A percentile compares a stretch with the other conserved stretches of the same genome.
phyloP scores from a whole-genome alignment of 192 early-diverging fungal species.

The Ambispora gerdemannii region DNA sequence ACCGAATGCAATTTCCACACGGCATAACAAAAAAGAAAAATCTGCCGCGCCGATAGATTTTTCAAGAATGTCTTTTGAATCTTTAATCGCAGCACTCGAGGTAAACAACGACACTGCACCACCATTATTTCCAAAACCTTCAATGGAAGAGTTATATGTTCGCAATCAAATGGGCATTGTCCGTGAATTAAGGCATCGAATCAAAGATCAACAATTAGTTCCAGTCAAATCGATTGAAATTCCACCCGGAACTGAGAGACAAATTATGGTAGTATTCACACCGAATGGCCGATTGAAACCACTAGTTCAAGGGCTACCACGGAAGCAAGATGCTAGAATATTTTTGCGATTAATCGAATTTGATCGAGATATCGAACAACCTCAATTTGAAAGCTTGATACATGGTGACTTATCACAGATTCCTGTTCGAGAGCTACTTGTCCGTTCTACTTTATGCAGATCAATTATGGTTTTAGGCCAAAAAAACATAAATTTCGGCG shows the following conservation, averaged over 20 bases:
- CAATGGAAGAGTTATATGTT: slow-evolving; percentile 73
- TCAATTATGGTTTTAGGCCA: slow-evolving; percentile 93
- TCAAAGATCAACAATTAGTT: slow-evolving; percentile 66
- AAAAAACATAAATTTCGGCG: slow-evolving; percentile 96
- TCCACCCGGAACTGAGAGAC: slow-evolving; percentile 57
- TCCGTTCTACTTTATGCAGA: slow-evolving; percentile 78
- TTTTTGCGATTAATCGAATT: slow-evolving; percentile 85
- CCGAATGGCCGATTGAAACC: slow-evolving; percentile 54
- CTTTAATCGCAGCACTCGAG: slow-evolving; percentile 62
- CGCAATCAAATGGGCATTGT: slow-evolving; percentile 63
- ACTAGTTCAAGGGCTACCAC: slow-evolving; percentile 66
- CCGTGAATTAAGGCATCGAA: slow-evolving; percentile 68
- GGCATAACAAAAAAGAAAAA: neutral
- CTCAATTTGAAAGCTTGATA: slow-evolving; percentile 74
- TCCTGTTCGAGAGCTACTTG: slow-evolving; percentile 87
- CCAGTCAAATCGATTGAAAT: slow-evolving; percentile 61
- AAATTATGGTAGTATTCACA: slow-evolving; percentile 75
- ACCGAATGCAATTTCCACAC: neutral
- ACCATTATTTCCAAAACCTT: slow-evolving; percentile 64
- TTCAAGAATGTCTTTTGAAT: slow-evolving; percentile 48
- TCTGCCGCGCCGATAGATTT: neutral
- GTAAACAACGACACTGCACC: slow-evolving; percentile 54
- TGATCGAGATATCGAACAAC: slow-evolving; percentile 75
- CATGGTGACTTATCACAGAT: slow-evolving; percentile 55
- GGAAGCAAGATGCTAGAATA: slow-evolving; percentile 79